Conservation (phyloP, 352 stramenopile genomes). For the Globisporangium uncinulatum region DNA sequence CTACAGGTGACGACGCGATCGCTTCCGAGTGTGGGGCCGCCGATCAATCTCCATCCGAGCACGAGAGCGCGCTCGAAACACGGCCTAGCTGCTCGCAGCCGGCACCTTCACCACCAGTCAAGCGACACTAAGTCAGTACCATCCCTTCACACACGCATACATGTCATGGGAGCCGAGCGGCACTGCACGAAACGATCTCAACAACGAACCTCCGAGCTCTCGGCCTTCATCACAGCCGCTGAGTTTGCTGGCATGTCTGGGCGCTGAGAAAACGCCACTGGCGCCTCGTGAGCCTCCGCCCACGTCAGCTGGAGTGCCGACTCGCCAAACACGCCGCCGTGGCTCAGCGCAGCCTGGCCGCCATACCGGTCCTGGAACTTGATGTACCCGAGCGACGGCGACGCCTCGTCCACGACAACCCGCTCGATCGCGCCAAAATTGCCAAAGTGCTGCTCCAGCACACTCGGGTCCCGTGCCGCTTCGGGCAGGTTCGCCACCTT, state of each 20-base stretch:
- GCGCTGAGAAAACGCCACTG: conserved; percentile 29
- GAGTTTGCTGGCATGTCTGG: background rate
- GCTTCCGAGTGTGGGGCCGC: background rate
- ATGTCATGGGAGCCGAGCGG: background rate
- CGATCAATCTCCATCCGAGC: background rate
- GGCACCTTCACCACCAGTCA: background rate
- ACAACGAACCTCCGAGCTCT: conserved; percentile 12
- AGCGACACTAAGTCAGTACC: background rate
- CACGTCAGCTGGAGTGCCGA: conserved; percentile 55
- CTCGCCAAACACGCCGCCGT: conserved; percentile 53
- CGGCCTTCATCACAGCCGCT: background rate
- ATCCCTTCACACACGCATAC: background rate
- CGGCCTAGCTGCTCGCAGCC: background rate
- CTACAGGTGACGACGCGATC: background rate
- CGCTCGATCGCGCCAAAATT: conserved; percentile 78
- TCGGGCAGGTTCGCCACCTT: conserved; percentile 71
- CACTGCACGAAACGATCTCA: too few species aligned
- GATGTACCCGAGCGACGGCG: conserved; percentile 52
- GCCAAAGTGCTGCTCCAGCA: conserved; percentile 83
- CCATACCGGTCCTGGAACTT: conserved; percentile 83
- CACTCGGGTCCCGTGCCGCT: conserved; percentile 64
- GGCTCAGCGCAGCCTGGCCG: conserved; percentile 57
- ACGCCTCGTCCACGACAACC: conserved; percentile 63
- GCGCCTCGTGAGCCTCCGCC: conserved; percentile 57
- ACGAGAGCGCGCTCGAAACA: background rate